Base-by-base conservation (phyloP, 1,284 basidiomycete species). In the Volvariella surrecta region DNA sequence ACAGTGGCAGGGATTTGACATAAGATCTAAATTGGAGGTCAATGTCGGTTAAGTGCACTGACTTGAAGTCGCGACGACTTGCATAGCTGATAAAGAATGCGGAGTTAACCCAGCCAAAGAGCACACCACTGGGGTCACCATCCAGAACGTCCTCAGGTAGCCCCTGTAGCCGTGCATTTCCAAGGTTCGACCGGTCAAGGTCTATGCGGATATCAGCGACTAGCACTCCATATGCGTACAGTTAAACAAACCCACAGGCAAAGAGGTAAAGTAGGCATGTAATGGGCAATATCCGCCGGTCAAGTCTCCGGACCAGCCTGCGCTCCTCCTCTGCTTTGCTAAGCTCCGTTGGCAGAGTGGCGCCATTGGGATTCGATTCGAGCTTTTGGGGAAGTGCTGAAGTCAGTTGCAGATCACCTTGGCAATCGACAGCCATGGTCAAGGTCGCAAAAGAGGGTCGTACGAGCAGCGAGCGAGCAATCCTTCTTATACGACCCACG, bases 11-110 rank as follows among this genome's bases (percentile, higher is more conserved):
- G 84, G n/a, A 87, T 63, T 62, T 84, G 80, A 48, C 66, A 78
- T 3, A 86, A 45, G 46, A 87, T 81, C 83, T 86, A 50, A n/a
- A 44, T 20, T 13, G 34, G 34, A 17, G 8, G 8, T 35, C n/a
- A n/a, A n/a, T n/a, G n/a, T n/a, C n/a, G n/a, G n/a, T n/a, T n/a
- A n/a, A n/a, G n/a, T 31, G 18, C 47, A 32, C 43, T 16, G 19
- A 4, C 15, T 4, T 19, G 17, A 15, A 21, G 28, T 22, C 39
- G 21, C 4, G 3, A 39, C 7, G n/a, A 15, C 76, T 42, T 48
- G 82, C 83, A 54, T 85, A 87, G 47, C 84, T 76, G 59, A 88
- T 76, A 60, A 79, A 88, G 59, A 88, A 88, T 2, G 71, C 70
- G 0, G 85, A 82, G 47, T 77, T 82, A 41, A 84, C 61, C 83